phyloP scores from a whole-genome alignment of 176 grass and related monocot genomes.

The Oryza nivara region DNA sequence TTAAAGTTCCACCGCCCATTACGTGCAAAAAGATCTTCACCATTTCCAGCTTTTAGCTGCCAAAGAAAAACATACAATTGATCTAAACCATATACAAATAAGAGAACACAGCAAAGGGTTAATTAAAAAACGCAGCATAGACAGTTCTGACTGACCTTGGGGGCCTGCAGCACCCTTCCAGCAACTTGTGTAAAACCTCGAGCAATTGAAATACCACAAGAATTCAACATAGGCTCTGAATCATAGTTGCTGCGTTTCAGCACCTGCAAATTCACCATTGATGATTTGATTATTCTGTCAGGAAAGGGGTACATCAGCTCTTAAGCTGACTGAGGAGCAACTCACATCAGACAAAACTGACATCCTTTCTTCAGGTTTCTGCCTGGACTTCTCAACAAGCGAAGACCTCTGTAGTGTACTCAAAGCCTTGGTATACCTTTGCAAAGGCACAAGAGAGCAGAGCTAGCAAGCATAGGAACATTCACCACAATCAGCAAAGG shows the following conservation, averaged over 20 bases:
- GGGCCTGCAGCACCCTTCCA: slow-evolving; percentile 69
- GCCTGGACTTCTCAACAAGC: slow-evolving; percentile 91
- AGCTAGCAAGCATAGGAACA: slow-evolving; percentile 54
- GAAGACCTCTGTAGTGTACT: slow-evolving; percentile 68
- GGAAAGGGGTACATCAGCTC: not conserved
- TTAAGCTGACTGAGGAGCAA: not conserved
- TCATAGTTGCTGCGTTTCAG: slow-evolving; percentile 65
- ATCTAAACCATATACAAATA: not conserved
- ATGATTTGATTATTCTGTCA: not conserved
- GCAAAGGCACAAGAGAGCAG: slow-evolving; percentile 57
- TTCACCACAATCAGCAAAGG: slow-evolving; percentile 21
- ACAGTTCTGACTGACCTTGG: slow-evolving; percentile 51
- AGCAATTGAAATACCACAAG: slow-evolving; percentile 68
- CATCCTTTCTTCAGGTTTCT: slow-evolving; percentile 93
- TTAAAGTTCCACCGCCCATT: slow-evolving; percentile 97
- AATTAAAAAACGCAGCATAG: not conserved
- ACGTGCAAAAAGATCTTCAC: slow-evolving; percentile 66
- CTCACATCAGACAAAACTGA: slow-evolving; percentile 60
- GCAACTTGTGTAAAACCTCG: slow-evolving; percentile 66
- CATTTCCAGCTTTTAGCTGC: slow-evolving; percentile 80
- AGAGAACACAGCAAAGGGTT: not conserved
- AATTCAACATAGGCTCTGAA: slow-evolving; percentile 71
- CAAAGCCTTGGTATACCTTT: slow-evolving; percentile 82
- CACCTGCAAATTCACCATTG: slow-evolving; percentile 46
- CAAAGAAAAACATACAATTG: not conserved